Evolutionary conservation across 2,329 filamentous ascomycete species (phyloP), one percentile per base, ranked within the genome.

Genomic region (Zopfia rhizophila): DNA sequence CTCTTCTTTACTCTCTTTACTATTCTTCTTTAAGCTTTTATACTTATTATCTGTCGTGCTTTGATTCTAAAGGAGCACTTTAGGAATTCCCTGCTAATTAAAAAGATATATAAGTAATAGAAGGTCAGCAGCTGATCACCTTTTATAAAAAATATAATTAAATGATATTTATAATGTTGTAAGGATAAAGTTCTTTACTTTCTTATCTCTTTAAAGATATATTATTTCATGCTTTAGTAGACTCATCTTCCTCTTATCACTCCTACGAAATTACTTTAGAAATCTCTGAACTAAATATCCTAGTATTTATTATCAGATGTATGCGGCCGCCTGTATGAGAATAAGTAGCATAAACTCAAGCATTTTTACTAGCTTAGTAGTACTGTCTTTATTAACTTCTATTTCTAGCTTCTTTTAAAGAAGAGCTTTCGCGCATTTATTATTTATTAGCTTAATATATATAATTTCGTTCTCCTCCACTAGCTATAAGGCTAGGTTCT

Each of bases 391-490:
- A 5, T 6, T 19, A 3, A 19, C 19, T 1, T 22, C n/a, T 24
- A 19, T n/a, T 2, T 19, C 30, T 5, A 56, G 47, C 42, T 56
- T 58, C 18, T 53, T 53, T 14, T 14, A 23, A 2, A 59, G 25
- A 6, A 58, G 38, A 13, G 39, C 36, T 8, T 19, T 7, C 27
- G 55, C 56, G 14, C 17, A 13, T 7, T 12, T 17, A 2, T 46
- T 16, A 11, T 49, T 8, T 51, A 61, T 60, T 10, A 47, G 53
- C 14, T 44, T 25, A 1, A 60, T 17, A 0, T 3, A 2, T 6
- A 57, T 27, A n/a, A 51, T 44, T 19, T 56, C 28, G 17, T 21
- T 11, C 10, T 48, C 11, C 13, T 57, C 47, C 0, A 57, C 53
- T 3, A 58, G 11, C 30, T 45, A 1, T 36, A 23, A n/a, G 13